Base-by-base conservation (phyloP, 371 early-diverging fungal species). In the Lichtheimia corymbifera region DNA sequence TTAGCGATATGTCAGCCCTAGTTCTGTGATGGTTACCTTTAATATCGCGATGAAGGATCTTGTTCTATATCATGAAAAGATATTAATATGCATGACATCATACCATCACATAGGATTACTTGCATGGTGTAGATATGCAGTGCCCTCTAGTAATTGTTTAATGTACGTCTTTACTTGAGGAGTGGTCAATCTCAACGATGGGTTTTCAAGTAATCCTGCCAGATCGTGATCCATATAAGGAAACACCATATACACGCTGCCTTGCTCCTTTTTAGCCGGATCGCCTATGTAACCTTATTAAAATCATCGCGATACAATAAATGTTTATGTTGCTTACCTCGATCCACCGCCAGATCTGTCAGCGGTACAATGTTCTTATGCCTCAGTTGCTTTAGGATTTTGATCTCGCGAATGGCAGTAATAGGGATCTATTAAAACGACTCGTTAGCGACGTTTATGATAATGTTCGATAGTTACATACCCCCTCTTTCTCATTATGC, bases 221-320 rank as follows among this genome's bases (percentile, higher is more conserved):
- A 97, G 80, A 66, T 97, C 97, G 63, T 93, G 94, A 55, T 94
- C 95, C 92, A 97, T 91, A 80, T 97, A 98, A 27, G 95, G 96
- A 53, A 98, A 93, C 5, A 95, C 96, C 92, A 99, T 92, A 73
- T 92, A 94, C 11, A 93, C 50, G 14, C 82, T 84, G 51, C 81
- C 91, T 58, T 74, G 62, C 60, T 64, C 66, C 57, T 67, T 73
- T 54, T 57, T 63, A 22, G 69, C 63, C 27, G 59, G 50, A 54
- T 70, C 67, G 22, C 71, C 63, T 74, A 61, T 24, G 15, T 17
- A n/a, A 5, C 5, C 11, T 9, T 35, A 35, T 9, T 35, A 35
- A 11, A 11, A 35, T 11, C 35, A 35, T 35, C 11, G 9, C 11
- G 11, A 9, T 18, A 18, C 42, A 28, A 50, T 25, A 41, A 60